Percentiles rank a stretch among this genome's conserved stretches.
These are phyloP conservation scores for Dalbergia oliveri DNA, from an alignment of 306 rosid species.

Conservation along the genomic window DNA sequence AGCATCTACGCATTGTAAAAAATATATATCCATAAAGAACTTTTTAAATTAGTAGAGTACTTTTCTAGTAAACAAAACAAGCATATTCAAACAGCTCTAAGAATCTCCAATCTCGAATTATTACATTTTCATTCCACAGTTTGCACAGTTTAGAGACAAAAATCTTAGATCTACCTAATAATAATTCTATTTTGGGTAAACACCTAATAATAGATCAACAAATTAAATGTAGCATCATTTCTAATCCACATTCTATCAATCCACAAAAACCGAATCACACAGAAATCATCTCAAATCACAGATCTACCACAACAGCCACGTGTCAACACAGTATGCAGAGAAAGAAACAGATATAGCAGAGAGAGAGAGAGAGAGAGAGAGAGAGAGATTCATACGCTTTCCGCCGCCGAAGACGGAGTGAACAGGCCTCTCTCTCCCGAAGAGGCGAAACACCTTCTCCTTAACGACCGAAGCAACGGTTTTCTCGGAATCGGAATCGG, in stretches of 20 bases:
- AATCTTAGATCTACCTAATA: not conserved
- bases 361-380: slow-evolving; percentile 12
- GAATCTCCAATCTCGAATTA: not conserved
- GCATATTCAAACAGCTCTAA: not conserved
- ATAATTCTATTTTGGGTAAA: not conserved
- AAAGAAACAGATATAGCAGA: slow-evolving; percentile 3
- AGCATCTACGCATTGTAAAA: too few species aligned
- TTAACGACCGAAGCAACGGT: slow-evolving; percentile 49
- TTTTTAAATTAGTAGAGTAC: too few species aligned
- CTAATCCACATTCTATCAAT: not conserved
- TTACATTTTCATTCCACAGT: not conserved
- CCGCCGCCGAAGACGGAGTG: slow-evolving; percentile 90
- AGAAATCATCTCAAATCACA: slow-evolving; percentile 26
- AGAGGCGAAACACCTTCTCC: slow-evolving; percentile 73
- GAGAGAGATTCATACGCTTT: slow-evolving; percentile 62
- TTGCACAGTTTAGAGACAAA: not conserved
- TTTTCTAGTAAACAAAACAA: not conserved
- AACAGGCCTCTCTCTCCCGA: slow-evolving; percentile 81
- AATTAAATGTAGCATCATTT: slow-evolving; percentile 37
- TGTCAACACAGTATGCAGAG: not conserved
- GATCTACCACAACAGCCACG: slow-evolving; percentile 36
- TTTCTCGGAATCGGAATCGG: slow-evolving; percentile 68
- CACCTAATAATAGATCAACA: not conserved
- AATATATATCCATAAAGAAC: too few species aligned
- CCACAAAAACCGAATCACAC: not conserved